phyloP scores from a whole-genome alignment of 805 yeast species.

The Saccharomycodes ludwigii region DNA sequence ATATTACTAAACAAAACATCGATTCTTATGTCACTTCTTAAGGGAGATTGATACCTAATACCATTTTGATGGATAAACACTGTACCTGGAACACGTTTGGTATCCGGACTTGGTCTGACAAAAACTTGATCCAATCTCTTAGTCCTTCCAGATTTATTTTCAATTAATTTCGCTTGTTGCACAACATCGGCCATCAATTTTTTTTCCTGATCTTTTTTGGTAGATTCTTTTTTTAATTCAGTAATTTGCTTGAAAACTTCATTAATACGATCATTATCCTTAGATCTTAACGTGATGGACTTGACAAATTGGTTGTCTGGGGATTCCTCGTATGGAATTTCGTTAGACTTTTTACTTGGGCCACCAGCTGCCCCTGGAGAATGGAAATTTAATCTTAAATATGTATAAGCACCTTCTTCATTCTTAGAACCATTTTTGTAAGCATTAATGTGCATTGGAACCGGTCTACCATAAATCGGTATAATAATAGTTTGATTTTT shows the following conservation, averaged over 20 bases:
- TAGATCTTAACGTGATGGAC: slow-evolving; percentile 76
- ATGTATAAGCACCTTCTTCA: slow-evolving; percentile 93
- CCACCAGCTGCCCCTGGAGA: slow-evolving; percentile 88
- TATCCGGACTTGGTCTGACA: slow-evolving; percentile 92
- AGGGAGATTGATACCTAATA: slow-evolving; percentile 80
- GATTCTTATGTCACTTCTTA: slow-evolving; percentile 73
- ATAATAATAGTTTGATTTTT: slow-evolving; percentile 79
- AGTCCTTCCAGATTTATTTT: slow-evolving; percentile 73
- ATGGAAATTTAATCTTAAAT: slow-evolving; percentile 79
- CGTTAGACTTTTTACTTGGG: slow-evolving; percentile 53
- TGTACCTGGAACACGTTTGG: slow-evolving; percentile 88
- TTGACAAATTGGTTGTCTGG: slow-evolving; percentile 79
- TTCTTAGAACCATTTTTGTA: slow-evolving; percentile 89
- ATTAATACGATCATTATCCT: slow-evolving; percentile 81
- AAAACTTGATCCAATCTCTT: slow-evolving; percentile 78
- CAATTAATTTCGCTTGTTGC: slow-evolving; percentile 77
- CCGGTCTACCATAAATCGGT: slow-evolving; percentile 93
- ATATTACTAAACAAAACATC: slow-evolving; percentile 85
- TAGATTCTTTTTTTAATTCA: slow-evolving; percentile 84
- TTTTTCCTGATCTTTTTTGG: slow-evolving; percentile 80
- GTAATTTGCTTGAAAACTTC: slow-evolving; percentile 83
- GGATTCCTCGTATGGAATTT: slow-evolving; percentile 82
- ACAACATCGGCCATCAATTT: slow-evolving; percentile 91
- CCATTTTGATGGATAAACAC: slow-evolving; percentile 93
- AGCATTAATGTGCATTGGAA: slow-evolving; percentile 91